Base-by-base conservation (phyloP, 345 rosid species). In the Gossypioides kirkii region DNA sequence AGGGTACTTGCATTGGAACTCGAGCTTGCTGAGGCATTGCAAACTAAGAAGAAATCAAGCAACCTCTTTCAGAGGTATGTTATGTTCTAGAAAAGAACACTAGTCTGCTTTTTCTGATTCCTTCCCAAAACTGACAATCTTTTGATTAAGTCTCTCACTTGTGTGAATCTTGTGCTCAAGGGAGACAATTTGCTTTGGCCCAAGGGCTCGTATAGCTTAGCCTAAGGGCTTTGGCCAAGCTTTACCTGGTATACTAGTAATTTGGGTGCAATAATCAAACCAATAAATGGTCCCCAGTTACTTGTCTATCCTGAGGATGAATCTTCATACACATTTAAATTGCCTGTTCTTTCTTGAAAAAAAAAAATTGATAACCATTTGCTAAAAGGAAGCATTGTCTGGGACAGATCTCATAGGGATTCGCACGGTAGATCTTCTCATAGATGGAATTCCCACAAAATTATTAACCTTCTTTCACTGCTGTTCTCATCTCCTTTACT, bases 1-100 rank as follows among this genome's bases (percentile, higher is more conserved):
- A 90, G 98, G 70, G 97, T 92, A 62, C 94, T 95, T 50, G 99
- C 98, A 20, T 80, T 95, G 74, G 99, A 95, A 81, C 82, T 92
- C 41, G 97, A 95, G 80, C 92, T 95, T 67, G 97, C 96, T 22
- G 94, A 88, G 80, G 87, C 97, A 72, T 82, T 95, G 79, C 90
- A 87, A 77, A 81, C 84, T 25, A 91, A 95, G 82, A 87, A 88
- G 76, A 89, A 78, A 79, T 83, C 94, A 45, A 78, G 79, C 77
- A 62, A 84, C 74, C 86, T 84, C 77, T 87, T 92, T 73, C 96
- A 92, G 73, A 95, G 99, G 98, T 95, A 79, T 54, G 64, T 41
- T 38, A 41, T 62, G 8, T 20, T 25, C 69, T 32, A 28, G 10
- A 55, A 36, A 54, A 18, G 12, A 54, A 54, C n/a, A 10, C 2